Conservation (phyloP, 2,329 filamentous ascomycete genomes). For the Fusarium xylarioides region DNA sequence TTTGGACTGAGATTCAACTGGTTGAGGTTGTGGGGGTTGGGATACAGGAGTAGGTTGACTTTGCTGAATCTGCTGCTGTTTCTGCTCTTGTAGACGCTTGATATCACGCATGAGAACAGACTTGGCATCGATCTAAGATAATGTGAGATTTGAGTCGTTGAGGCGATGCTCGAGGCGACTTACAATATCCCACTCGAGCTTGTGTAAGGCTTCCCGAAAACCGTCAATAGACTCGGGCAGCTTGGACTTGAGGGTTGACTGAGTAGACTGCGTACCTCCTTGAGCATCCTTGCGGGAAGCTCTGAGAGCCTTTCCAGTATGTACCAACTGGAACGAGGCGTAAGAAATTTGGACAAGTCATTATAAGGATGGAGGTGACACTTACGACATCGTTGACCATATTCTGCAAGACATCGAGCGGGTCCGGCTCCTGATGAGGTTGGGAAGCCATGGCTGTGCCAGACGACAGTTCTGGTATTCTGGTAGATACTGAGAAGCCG, state of each 20-base stretch:
- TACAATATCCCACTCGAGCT: slow-evolving; percentile 67
- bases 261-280: slow-evolving; percentile 47
- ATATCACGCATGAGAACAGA: slow-evolving; percentile 65
- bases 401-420: slow-evolving; percentile 59
- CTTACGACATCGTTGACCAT: slow-evolving; percentile 66
- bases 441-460: slow-evolving; percentile 44
- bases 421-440: slow-evolving; percentile 45
- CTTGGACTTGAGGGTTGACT: slow-evolving; percentile 51
- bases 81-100: slow-evolving; percentile 49
- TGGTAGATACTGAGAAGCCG: background rate
- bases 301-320: slow-evolving; percentile 66
- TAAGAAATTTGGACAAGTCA: slow-evolving; percentile 5
- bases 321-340: slow-evolving; percentile 57
- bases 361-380: slow-evolving; percentile 11
- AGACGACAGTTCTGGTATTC: background rate
- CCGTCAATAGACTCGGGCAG: slow-evolving; percentile 57
- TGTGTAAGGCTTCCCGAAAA: slow-evolving; percentile 64
- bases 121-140: slow-evolving; percentile 57
- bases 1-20: slow-evolving; percentile 49
- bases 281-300: slow-evolving; percentile 57
- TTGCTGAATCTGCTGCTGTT: slow-evolving; percentile 37
- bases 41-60: slow-evolving; percentile 24
- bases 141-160: slow-evolving; percentile 1
- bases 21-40: slow-evolving; percentile 40
- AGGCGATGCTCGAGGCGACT: slow-evolving; percentile 26